phyloP scores from a whole-genome alignment of 78 protist genomes.

The Dictyostelium citrinum region DNA sequence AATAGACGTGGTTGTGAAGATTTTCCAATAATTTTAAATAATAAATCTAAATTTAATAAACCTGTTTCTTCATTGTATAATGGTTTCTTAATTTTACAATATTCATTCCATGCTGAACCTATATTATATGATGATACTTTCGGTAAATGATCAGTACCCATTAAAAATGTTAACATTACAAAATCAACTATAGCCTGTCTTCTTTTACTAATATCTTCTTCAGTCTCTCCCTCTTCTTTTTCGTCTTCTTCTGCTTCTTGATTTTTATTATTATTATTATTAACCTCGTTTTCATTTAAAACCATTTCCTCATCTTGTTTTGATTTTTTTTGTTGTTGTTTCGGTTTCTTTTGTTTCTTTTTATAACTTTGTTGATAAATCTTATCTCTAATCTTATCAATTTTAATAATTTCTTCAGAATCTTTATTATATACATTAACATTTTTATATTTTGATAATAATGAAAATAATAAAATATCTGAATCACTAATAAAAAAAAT shows the following conservation, averaged over 20 bases:
- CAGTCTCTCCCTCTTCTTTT: background rate
- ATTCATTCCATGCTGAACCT: background rate
- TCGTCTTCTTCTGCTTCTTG: background rate
- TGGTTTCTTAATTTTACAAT: background rate
- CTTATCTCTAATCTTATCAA: background rate
- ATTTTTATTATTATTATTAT: too few relatives aligned
- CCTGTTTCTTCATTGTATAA: background rate
- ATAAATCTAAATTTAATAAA: background rate
- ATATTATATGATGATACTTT: background rate
- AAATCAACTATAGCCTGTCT: conserved; percentile 13
- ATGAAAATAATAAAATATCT: background rate
- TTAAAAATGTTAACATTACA: background rate
- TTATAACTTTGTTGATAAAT: background rate
- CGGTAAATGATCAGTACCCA: conserved; percentile 9
- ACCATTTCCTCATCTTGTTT: background rate
- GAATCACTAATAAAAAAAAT: background rate
- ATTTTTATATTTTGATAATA: background rate
- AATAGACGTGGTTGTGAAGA: background rate
- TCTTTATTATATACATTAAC: background rate
- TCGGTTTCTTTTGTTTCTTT: background rate
- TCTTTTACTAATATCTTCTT: background rate
- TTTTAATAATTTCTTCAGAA: background rate
- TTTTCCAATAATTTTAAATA: background rate
- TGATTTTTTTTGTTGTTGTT: background rate
- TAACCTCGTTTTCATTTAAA: background rate